Base-by-base conservation (phyloP, 225 moss, liverwort and hornwort species). In the Polytrichum formosum region DNA sequence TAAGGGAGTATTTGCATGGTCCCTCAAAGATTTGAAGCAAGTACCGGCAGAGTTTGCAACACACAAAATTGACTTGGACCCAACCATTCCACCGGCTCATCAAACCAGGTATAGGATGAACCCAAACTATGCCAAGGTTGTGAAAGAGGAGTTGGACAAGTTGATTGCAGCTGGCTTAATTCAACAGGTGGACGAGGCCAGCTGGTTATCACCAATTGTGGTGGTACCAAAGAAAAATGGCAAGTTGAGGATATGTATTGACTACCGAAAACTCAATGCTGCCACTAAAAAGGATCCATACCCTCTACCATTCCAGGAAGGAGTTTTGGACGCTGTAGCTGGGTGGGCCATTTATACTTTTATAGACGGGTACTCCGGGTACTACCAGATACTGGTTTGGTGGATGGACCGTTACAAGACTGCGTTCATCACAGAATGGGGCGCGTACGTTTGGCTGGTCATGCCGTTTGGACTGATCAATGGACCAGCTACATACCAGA, bases 1-100 rank as follows among this genome's bases (percentile, higher is more conserved):
- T 30, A 28, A 18, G 1, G 60, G 61, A n/a, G 58, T 70, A 0
- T 31, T 70, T 60, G 58, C 22, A 9, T 70, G 30, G 56, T 58
- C 60, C 5, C 61, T 59, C 19, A 70, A 70, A 4, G 56, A 70
- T 5, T 21, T 70, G 5, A 70, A 70, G 19, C 9, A 29, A 28
- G 35, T 70, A 1, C 70, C 59, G 21, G 5, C 58, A 28, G 22
- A 59, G 2, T 8, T 59, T 7, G 70, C 31, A 6, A 6, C 59
- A 59, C 28, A 59, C 22, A 58, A 33, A 18, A 60, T 70, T 33
- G 70, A 70, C 20, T 10, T 70, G 6, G 17, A 58, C 23, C 27
- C 56, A 4, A 7, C 19, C 18, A 29, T 70, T 13, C 28, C 6
- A 70, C 30, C 30, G 1, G 26, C 9, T 30, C 70, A 70, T 61